Conservation (phyloP, 1,284 basidiomycete genomes). For the Ustilago nuda region DNA sequence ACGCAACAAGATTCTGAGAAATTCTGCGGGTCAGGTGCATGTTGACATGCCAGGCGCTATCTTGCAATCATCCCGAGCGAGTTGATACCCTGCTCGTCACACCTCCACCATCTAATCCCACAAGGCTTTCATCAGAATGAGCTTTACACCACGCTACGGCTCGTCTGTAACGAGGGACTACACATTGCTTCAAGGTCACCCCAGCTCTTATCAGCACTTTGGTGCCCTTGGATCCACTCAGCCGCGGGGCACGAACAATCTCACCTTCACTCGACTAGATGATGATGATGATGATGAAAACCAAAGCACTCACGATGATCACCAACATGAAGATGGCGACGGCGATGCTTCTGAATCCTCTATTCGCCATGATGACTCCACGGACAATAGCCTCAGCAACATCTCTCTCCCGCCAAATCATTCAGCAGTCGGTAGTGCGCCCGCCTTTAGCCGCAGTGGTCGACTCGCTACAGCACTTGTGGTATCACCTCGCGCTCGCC, state of each 20-base stretch:
- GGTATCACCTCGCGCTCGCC: conserved; percentile 34
- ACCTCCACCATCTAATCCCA: background rate
- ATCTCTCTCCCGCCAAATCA: conserved; percentile 43
- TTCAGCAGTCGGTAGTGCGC: conserved; percentile 17
- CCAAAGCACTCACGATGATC: conserved; percentile 14
- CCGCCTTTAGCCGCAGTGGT: conserved; percentile 36
- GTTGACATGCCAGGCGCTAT: background rate
- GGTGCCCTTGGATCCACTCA: conserved; percentile 23
- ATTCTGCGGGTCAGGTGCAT: background rate
- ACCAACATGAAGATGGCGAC: conserved; percentile 21
- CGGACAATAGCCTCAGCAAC: conserved; percentile 36
- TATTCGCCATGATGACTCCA: conserved; percentile 26
- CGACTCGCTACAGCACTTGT: conserved; percentile 29
- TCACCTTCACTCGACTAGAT: background rate
- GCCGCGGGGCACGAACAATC: conserved; percentile 8
- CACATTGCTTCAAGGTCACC: conserved; percentile 47
- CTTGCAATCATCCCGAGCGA: background rate
- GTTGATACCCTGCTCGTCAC: too few relatives aligned
- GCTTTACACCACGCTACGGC: conserved; percentile 51
- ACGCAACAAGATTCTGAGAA: background rate
- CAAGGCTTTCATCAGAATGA: conserved; percentile 23
- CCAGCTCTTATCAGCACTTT: conserved; percentile 48
- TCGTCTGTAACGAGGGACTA: conserved; percentile 54
- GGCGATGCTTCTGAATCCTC: conserved; percentile 26
- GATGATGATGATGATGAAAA: conserved; percentile 14